A percentile compares a stretch with the other conserved stretches of the same genome.
Conservation (phyloP, 108 stramenopile species). For the Stephanodiscus minutulus region DNA sequence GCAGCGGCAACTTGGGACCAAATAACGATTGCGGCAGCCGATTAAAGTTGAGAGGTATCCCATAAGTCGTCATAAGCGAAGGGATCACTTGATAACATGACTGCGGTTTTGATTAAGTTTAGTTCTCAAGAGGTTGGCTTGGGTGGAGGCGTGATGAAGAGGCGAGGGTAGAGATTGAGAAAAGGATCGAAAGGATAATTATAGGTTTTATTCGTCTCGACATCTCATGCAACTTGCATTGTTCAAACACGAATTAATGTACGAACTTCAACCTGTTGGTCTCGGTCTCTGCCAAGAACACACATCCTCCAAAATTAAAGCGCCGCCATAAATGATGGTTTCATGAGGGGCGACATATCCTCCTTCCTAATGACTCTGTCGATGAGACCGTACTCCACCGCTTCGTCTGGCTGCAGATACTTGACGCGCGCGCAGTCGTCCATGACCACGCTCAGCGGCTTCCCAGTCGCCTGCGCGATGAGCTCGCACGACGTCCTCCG, state of each 20-base stretch:
- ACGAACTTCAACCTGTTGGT: too few species aligned
- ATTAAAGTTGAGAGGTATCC: conserved; percentile 30
- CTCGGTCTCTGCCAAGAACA: too few species aligned
- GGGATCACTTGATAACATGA: conserved; percentile 83
- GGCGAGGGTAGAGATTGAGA: conserved; percentile 21
- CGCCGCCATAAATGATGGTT: conserved; percentile 78
- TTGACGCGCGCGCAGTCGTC: conserved; percentile 91
- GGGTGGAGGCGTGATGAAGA: conserved; percentile 39
- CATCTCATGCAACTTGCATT: not conserved
- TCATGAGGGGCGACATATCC: conserved; percentile 62
- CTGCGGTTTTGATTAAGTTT: conserved; percentile 40
- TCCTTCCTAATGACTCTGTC: conserved; percentile 89
- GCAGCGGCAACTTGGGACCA: conserved; percentile 38
- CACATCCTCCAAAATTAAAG: conserved; percentile 21
- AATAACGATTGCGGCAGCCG: conserved; percentile 47
- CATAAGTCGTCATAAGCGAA: conserved; percentile 40
- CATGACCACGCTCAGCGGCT: conserved; percentile 86
- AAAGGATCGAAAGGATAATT: not conserved
- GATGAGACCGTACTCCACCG: conserved; percentile 95
- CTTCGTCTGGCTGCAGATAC: conserved; percentile 96
- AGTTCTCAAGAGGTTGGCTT: conserved; percentile 20
- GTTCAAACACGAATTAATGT: too few species aligned
- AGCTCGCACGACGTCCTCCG: conserved; percentile 87
- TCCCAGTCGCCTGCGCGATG: conserved; percentile 90
- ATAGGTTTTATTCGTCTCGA: not conserved